Evolutionary conservation across 2,329 filamentous ascomycete species (phyloP), one percentile per base, ranked within the genome.

Genomic region (Boeremia exigua): DNA sequence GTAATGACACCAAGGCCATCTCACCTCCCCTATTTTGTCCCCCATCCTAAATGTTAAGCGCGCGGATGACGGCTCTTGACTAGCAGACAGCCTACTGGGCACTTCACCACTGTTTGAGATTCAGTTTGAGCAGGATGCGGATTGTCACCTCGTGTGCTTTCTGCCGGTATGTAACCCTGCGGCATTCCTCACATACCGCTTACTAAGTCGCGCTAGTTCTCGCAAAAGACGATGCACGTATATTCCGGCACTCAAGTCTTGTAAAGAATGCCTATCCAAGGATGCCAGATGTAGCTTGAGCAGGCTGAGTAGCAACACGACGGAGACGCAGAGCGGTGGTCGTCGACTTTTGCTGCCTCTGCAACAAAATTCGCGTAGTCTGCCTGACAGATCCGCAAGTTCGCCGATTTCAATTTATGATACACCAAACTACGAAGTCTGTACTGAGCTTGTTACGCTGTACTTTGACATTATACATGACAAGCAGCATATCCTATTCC

Each of bases 141-240:
- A 42, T 53, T 29, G 50, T 53, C 11, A 53, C 43, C 14, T 53
- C 50, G 11, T 53, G 50, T 34, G 47, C 43, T 17, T 53, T 53
- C 17, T 53, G 50, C 36, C 50, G 50, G 50, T 23, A 23, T 23
- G 19, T 53, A 53, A 42, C 8, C 23, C 15, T 36, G 30, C 23
- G 6, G 7, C 29, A 23, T 25, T 42, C 29, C 12, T 33, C 34
- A 6, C 29, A 10, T 15, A 8, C 3, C 27, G 36, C 42, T 36
- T 42, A 37, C 43, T 47, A 47, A 47, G 30, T 47, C n/a, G 9
- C 28, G 15, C 19, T 47, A 53, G 49, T n/a, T 53, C 49, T 36
- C 49, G 49, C 23, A 53, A 53, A 47, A 39, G 49, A 32, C 49
- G 49, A 33, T 53, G 49, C 25, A 53, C 49, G 15, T 53, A 36